Evolutionary conservation across 208 protist species (phyloP), one percentile per base, ranked within the genome.

Genomic region (Crithidia sp.): DNA sequence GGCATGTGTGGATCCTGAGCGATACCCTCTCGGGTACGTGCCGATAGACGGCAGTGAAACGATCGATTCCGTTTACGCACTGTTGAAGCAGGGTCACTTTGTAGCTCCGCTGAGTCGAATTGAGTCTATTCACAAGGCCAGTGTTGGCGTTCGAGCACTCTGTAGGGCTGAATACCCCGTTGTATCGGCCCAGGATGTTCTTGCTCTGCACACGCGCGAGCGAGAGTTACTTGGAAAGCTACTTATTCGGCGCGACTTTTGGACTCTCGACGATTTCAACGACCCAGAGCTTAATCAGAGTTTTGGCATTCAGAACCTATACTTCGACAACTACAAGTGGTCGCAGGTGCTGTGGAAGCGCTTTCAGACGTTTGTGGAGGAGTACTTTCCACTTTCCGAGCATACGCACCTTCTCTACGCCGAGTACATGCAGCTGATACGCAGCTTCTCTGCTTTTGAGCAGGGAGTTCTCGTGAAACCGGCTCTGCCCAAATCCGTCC

Each of bases 261-360:
- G 93, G 91, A 66, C 75, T 7, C 66, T 95, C 4, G 87, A 93
- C 3, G 93, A 97, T 64, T 97, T 93, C 77, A 97, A 95, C 69
- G 89, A 97, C 61, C 81, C 89, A 0, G 90, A 97, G 67, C 67
- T 95, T 16, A 97, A 97, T 58, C 77, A 82, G n/a, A 95, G 90
- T 44, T 95, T 90, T 68, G 93, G 93, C 16, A 80, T 95, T 16
- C 93, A 97, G 70, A 97, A 97, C 62, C 62, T 91, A 3, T 95
- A 91, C 52, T 97, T 97, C 85, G 93, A 97, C 68, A 97, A 97
- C 56, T 95, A 92, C 62, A 94, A 94, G 47, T 97, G 93, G 93
- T 95, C 93, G 3, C 89, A 94, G 70, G 83, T 95, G 37, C 67
- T 97, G 56, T 97, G 90, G 89, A 90, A 87, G 63, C 69, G 89